Conservation (phyloP, 306 rosid genomes). For the Prunus dulcis region DNA sequence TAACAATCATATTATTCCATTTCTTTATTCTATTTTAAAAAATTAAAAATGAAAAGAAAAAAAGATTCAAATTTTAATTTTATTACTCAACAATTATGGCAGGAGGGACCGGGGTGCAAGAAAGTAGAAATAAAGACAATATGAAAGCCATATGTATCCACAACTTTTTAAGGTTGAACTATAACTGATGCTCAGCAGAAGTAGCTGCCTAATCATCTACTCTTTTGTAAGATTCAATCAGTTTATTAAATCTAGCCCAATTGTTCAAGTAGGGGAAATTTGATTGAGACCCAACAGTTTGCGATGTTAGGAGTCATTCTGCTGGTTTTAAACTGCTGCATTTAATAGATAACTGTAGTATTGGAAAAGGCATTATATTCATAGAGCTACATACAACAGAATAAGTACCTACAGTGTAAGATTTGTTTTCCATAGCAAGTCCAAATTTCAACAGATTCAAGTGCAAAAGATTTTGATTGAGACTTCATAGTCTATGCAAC, state of each 20-base stretch:
- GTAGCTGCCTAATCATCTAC: neutral
- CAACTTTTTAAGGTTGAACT: no score
- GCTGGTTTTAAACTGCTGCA: neutral
- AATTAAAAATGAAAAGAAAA: neutral
- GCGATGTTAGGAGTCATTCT: neutral
- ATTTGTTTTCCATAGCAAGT: neutral
- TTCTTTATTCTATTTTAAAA: neutral
- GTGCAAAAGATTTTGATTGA: neutral
- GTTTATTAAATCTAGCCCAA: neutral
- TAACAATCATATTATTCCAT: neutral
- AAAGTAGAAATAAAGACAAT: neutral
- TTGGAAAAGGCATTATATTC: neutral
- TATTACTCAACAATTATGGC: neutral
- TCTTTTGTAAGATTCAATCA: neutral
- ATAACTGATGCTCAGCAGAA: no score
- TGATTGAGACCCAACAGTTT: neutral
- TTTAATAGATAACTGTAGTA: neutral
- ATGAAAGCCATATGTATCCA: no score
- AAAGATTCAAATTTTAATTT: neutral
- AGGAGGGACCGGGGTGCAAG: neutral
- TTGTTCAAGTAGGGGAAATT: neutral
- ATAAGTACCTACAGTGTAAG: neutral
- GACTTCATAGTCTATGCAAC: neutral
- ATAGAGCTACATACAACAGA: neutral
- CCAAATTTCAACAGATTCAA: neutral